These are phyloP conservation scores for Xanthoparmelia taractica DNA, from an alignment of 495 filamentous ascomycete genomes.

Conservation along the genomic window DNA sequence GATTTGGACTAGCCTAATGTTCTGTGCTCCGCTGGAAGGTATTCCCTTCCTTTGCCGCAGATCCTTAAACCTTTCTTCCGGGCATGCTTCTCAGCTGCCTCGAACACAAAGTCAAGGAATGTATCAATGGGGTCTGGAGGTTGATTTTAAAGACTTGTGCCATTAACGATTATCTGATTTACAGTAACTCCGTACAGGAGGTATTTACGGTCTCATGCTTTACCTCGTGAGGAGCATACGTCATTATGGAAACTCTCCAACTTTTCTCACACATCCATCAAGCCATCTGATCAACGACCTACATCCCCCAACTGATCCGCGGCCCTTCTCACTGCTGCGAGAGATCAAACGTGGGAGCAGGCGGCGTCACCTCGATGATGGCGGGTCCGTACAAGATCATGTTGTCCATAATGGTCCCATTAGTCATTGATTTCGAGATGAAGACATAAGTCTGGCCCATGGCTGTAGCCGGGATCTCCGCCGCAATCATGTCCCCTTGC, in stretches of 20 bases:
- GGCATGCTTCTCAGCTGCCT: background rate
- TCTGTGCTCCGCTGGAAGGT: too few relatives aligned
- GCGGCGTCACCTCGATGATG: conserved; percentile 31
- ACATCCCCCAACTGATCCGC: background rate
- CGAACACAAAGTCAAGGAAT: too few relatives aligned
- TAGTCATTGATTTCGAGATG: conserved; percentile 24
- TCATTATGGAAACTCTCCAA: background rate
- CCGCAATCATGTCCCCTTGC: conserved; percentile 23
- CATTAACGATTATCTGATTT: background rate
- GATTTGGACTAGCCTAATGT: too few relatives aligned
- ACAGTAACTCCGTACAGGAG: background rate
- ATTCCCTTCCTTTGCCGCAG: too few relatives aligned
- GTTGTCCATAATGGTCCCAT: conserved; percentile 21
- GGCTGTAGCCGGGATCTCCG: conserved; percentile 28
- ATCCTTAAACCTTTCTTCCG: too few relatives aligned
- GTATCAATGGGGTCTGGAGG: background rate
- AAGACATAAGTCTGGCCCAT: conserved; percentile 34
- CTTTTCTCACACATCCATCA: background rate
- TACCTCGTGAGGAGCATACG: background rate
- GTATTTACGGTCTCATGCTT: background rate
- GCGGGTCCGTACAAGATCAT: conserved; percentile 34
- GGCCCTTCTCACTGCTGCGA: background rate
- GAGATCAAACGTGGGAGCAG: conserved; percentile 11
- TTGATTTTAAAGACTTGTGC: background rate
- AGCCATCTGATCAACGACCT: background rate